Percentiles rank a stretch among this genome's conserved stretches.
These are phyloP conservation scores for Saccharomycopsis crataegensis DNA, from an alignment of 1,139 yeast species.

Conservation along the genomic window DNA sequence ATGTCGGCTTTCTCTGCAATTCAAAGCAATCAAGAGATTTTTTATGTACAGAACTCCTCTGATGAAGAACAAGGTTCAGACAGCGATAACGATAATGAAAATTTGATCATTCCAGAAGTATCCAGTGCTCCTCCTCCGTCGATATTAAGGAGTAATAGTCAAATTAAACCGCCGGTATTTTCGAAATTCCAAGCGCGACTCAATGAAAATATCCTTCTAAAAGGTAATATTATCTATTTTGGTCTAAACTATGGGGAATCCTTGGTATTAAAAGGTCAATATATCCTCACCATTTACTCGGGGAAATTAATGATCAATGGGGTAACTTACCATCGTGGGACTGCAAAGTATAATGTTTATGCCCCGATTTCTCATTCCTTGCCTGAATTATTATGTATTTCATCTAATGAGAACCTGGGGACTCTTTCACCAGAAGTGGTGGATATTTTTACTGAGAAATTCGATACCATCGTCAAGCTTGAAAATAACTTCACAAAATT, in stretches of 20 bases:
- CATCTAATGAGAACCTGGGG: neutral
- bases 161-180: neutral
- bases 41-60: conserved; percentile 13
- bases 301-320: conserved; percentile 57
- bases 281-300: conserved; percentile 40
- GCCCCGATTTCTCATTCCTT: conserved; percentile 47
- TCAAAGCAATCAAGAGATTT: conserved; percentile 13
- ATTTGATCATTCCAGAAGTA: neutral
- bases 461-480: conserved; percentile 33
- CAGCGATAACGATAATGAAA: neutral
- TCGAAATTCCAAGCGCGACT: neutral
- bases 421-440: neutral
- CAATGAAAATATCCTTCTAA: conserved; percentile 1
- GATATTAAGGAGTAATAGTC: neutral
- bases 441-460: neutral
- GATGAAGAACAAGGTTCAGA: conserved; percentile 8
- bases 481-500: conserved; percentile 26
- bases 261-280: conserved; percentile 54
- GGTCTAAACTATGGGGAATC: conserved; percentile 43
- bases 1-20: conserved; percentile 19
- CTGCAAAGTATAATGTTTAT: neutral
- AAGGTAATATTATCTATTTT: conserved; percentile 21
- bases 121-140: neutral
- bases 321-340: conserved; percentile 38
- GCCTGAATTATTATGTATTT: conserved; percentile 36